These are phyloP conservation scores for Salvia miltiorrhiza DNA, from an alignment of 257 asterid genomes.

Conservation along the genomic window DNA sequence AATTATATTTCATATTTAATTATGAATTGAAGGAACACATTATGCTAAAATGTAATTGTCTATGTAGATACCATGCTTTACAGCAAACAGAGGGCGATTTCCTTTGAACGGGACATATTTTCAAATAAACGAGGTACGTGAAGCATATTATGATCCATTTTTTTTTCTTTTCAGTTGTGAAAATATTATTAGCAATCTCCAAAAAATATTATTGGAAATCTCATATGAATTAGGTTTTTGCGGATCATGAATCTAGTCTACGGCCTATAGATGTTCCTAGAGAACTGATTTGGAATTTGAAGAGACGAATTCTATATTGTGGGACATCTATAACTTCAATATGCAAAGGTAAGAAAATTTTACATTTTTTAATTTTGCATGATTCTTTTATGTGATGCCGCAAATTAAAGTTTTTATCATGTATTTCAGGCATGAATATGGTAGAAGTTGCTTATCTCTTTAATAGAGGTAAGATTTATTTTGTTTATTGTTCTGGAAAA, in stretches of 20 bases:
- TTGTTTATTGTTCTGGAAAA: not conserved
- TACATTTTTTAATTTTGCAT: too few species aligned
- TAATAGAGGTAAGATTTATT: slow-evolving; percentile 16
- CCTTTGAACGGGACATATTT: slow-evolving; percentile 83
- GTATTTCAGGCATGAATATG: slow-evolving; percentile 28
- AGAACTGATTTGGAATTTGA: slow-evolving; percentile 30
- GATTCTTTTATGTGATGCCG: not conserved
- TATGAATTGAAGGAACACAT: not conserved
- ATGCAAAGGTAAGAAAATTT: slow-evolving; percentile 39
- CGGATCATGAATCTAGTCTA: slow-evolving; percentile 52
- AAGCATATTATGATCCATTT: not conserved
- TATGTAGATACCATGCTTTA: slow-evolving; percentile 59
- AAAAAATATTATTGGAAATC: not conserved
- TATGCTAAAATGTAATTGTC: not conserved
- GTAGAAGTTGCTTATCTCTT: slow-evolving; percentile 19
- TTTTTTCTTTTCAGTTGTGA: too few species aligned
- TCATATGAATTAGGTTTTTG: slow-evolving; percentile 49
- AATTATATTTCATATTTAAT: not conserved
- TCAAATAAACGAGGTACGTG: slow-evolving; percentile 64
- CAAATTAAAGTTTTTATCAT: not conserved
- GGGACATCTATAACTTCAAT: slow-evolving; percentile 46
- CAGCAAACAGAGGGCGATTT: slow-evolving; percentile 58
- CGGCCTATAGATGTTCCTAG: slow-evolving; percentile 43
- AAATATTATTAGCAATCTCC: too few species aligned
- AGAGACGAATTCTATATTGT: slow-evolving; percentile 34